A percentile compares a stretch with the other conserved stretches of the same genome.
Evolutionary conservation across 2,329 filamentous ascomycete genomes (phyloP).

Genomic region (Trichoderma sp.): DNA sequence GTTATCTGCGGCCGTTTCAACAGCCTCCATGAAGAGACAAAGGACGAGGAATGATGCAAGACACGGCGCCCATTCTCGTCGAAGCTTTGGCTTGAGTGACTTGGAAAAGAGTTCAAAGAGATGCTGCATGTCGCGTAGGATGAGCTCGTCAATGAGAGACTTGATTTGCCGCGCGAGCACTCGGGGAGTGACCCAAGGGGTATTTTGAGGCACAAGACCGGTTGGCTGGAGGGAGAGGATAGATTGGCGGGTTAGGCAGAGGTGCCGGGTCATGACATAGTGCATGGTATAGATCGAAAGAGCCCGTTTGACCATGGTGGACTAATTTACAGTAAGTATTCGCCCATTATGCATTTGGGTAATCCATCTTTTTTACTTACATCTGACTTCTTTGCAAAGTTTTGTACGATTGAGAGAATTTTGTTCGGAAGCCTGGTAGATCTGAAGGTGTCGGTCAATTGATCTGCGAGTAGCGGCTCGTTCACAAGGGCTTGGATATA

Average conservation of each 20-base stretch:
- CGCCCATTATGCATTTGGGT: not conserved
- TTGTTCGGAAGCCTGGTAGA: slow-evolving; percentile 46
- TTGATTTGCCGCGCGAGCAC: slow-evolving; percentile 57
- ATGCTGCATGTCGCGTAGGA: slow-evolving; percentile 48
- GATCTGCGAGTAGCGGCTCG: slow-evolving; percentile 48
- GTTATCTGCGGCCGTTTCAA: slow-evolving; percentile 51
- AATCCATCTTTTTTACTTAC: slow-evolving; percentile 30
- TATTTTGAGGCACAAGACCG: slow-evolving; percentile 43
- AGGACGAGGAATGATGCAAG: slow-evolving; percentile 55
- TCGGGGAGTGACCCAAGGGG: slow-evolving; percentile 48
- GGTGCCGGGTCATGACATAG: slow-evolving; percentile 54
- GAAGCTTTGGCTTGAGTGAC: slow-evolving; percentile 52
- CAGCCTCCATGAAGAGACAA: slow-evolving; percentile 57
- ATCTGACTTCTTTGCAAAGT: slow-evolving; percentile 45
- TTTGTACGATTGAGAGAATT: slow-evolving; percentile 47
- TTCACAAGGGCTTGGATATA: slow-evolving; percentile 48
- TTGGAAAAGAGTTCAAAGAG: slow-evolving; percentile 53
- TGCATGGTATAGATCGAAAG: slow-evolving; percentile 56
- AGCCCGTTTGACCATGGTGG: slow-evolving; percentile 50
- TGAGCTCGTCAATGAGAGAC: slow-evolving; percentile 53
- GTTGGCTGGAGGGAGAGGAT: slow-evolving; percentile 41
- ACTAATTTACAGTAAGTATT: slow-evolving; percentile 28
- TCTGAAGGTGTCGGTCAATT: slow-evolving; percentile 47
- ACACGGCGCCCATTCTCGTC: slow-evolving; percentile 55
- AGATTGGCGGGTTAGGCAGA: slow-evolving; percentile 47